Evolutionary conservation across 306 rosid genomes (phyloP), one percentile per base, ranked within the genome.

Genomic region (Malus domestica): DNA sequence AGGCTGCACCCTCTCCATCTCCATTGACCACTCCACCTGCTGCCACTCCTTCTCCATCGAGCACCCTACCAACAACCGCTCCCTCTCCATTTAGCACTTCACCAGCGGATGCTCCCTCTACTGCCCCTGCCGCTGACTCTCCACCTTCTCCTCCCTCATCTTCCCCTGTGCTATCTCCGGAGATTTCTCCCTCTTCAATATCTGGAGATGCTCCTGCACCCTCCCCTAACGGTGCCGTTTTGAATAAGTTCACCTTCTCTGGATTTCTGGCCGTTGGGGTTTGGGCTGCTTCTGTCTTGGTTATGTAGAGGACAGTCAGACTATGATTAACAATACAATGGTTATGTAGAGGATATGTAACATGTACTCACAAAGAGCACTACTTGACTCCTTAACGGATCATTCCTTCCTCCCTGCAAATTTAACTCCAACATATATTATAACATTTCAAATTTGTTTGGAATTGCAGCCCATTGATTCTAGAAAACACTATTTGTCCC

Each of bases 191-290:
- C 19, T 38, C 54, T 67, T 0, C 51, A 20, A 32, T 4, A 5
- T 4, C 6, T 32, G 10, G 38, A 10, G 68, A 63, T 4, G 83
- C 74, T 33, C 79, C 81, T 1, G 29, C 79, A 8, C 44, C 82
- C 8, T 52, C 74, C 20, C 29, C 4, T 3, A 67, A 29, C 19
- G 78, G 67, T 2, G 84, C 76, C 10, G 84, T 40, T 69, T 44
- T 75, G 1, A 20, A 76, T 27, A 27, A 76, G 0, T 40, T 80
- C 52, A n/a, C 81, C 35, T 52, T 69, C 38, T 33, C 73, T 25
- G 89, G 89, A 62, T 67, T 78, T 38, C 16, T 76, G 19, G 85
- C 85, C 32, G 63, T 75, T 10, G 88, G 51, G 8, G 66, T 86
- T 33, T 67, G 49, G 38, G 87, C 84, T 4, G 73, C 78, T 7